Evolutionary conservation across 495 filamentous ascomycete genomes (phyloP).

Genomic region (Penicillium riverlandense): DNA sequence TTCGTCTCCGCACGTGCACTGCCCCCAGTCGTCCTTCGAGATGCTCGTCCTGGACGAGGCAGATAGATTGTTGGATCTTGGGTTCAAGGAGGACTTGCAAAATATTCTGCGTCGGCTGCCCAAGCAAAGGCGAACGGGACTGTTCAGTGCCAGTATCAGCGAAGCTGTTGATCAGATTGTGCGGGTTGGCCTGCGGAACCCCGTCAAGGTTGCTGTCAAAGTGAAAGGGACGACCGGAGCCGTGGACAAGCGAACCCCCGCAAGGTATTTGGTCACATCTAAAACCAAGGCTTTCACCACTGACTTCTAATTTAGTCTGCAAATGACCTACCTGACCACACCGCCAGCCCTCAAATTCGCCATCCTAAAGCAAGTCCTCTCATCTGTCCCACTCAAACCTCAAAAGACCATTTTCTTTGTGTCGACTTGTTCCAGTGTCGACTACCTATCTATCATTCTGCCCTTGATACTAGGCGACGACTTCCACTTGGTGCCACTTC

Average conservation of each 20-base stretch:
- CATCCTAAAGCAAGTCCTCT: constrained; percentile 62
- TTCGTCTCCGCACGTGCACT: constrained; percentile 84
- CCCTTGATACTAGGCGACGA: constrained; percentile 51
- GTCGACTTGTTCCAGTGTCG: constrained; percentile 90
- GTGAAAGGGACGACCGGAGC: constrained; percentile 69
- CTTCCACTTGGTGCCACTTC: constrained; percentile 69
- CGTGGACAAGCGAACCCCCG: constrained; percentile 84
- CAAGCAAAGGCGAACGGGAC: constrained; percentile 86
- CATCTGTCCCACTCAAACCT: constrained; percentile 59
- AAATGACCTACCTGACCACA: constrained; percentile 77
- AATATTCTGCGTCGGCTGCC: constrained; percentile 78
- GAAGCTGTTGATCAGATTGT: constrained; percentile 90
- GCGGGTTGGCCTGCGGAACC: constrained; percentile 86
- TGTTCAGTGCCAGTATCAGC: constrained; percentile 88
- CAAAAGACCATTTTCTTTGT: constrained; percentile 88
- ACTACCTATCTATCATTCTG: constrained; percentile 78
- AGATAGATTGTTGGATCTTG: constrained; percentile 86
- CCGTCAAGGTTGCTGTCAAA: constrained; percentile 86
- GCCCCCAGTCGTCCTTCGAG: constrained; percentile 81
- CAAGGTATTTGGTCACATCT: constrained; percentile 35
- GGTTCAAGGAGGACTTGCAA: constrained; percentile 85
- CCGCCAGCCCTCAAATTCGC: constrained; percentile 72
- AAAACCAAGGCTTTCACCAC: not conserved
- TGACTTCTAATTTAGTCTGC: constrained; percentile 42
- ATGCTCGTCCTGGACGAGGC: constrained; percentile 91